Evolutionary conservation across 2,329 filamentous ascomycete genomes (phyloP), one percentile per base, ranked within the genome.

Genomic region (Trichoderma simmonsii): DNA sequence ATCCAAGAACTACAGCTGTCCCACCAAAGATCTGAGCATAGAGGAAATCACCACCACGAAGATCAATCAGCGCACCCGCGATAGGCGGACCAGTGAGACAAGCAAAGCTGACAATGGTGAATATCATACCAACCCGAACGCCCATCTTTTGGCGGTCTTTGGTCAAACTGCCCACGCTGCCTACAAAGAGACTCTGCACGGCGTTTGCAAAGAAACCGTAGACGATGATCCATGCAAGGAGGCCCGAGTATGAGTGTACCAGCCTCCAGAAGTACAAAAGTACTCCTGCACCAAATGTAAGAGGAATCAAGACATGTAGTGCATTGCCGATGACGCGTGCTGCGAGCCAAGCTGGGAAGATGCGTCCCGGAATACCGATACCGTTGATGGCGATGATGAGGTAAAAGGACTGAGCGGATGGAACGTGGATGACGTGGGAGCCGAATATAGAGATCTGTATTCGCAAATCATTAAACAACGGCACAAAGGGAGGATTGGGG

Each of bases 401-500:
- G 43, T 48, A 48, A 11, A 48, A 48, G 4, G 43, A 48, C 43
- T 48, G 43, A 0, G 1, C 43, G 4, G 43, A 8, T 48, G 43
- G 43, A 48, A 48, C 18, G 18, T 48, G 18, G 43, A 48, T 48
- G 8, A 48, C n/a, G 43, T 48, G 43, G 43, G 43, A 48, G 43
- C 43, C 43, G 43, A 48, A 48, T n/a, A 48, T 21, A 1, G 43
- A 48, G n/a, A 48, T 48, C 43, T 48, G 43, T 4, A 8, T 11
- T n/a, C 5, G 4, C 18, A 48, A 48, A 48, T 48, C 9, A 48
- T 48, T 48, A 48, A 18, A 48, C 0, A 21, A 21, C 18, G 1
- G 43, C 1, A 48, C 0, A 1, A 0, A 9, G 18, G 3, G 0
- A 3, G 9, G 1, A 21, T 4, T 6, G 3, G 43, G n/a, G 18